phyloP scores from a whole-genome alignment of 352 stramenopile species.

The Pythium sukuiense region DNA sequence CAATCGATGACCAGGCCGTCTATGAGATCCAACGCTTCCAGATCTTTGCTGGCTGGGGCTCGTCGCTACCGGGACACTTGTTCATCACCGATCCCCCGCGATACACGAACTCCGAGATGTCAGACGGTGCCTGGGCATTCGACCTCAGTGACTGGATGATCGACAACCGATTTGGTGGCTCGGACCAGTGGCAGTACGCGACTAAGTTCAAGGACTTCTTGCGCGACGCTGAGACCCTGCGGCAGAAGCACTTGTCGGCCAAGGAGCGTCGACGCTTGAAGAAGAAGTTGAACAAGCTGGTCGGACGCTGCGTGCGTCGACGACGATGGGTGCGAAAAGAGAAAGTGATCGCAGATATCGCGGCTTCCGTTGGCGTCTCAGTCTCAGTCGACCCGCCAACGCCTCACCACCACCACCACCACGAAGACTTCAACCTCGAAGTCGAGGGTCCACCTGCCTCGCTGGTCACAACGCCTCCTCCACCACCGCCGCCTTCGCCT shows the following conservation, averaged over 20 bases:
- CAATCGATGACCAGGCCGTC: constrained; percentile 62
- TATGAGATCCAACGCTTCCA: constrained; percentile 87
- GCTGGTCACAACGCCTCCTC: constrained; percentile 10
- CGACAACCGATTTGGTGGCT: constrained; percentile 66
- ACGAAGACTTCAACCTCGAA: constrained; percentile 1
- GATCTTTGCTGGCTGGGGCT: constrained; percentile 83
- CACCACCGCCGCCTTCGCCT: constrained; percentile 7
- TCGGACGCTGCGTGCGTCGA: constrained; percentile 74
- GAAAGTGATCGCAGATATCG: constrained; percentile 56
- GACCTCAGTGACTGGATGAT: constrained; percentile 78
- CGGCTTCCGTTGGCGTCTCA: constrained; percentile 17
- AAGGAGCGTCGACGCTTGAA: constrained; percentile 69
- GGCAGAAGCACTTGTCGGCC: constrained; percentile 48
- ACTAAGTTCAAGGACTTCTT: constrained; percentile 87
- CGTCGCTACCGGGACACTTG: constrained; percentile 68
- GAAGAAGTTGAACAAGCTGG: constrained; percentile 83
- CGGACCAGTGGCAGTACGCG: constrained; percentile 84
- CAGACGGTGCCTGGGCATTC: constrained; percentile 54
- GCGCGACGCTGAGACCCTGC: constrained; percentile 48
- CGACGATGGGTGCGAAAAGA: constrained; percentile 81
- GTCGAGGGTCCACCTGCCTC: not conserved
- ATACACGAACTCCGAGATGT: constrained; percentile 80
- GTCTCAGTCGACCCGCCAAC: constrained; percentile 8
- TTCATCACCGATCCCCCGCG: constrained; percentile 73
- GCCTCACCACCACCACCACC: constrained; percentile 14